Conservation (phyloP, 2,329 filamentous ascomycete species). For the Phaeophleospora eucalypticola region DNA sequence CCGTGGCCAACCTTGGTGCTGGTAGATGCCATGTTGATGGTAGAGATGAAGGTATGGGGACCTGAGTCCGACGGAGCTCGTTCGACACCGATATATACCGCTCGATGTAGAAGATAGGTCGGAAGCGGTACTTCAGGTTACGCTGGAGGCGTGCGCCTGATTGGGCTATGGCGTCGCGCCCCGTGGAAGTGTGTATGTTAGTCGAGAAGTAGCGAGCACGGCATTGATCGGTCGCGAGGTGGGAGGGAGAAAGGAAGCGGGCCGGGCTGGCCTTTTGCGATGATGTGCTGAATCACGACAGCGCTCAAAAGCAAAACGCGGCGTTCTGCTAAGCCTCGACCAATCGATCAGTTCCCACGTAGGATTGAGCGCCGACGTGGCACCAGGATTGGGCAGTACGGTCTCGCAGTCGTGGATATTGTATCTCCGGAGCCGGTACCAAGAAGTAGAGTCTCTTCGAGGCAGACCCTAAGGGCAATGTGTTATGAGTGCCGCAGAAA, state of each 20-base stretch:
- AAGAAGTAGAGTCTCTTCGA: no score
- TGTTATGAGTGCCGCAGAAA: no score
- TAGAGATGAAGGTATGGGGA: background rate
- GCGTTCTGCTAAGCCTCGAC: background rate
- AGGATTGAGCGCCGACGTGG: no score
- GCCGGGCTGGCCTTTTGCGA: background rate
- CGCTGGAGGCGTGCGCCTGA: no score
- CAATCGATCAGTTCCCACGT: background rate
- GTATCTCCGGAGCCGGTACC: background rate
- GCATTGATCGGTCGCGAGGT: background rate
- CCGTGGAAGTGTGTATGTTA: background rate
- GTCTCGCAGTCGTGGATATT: no score
- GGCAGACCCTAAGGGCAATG: no score
- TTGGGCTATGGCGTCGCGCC: background rate
- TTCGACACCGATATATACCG: no score
- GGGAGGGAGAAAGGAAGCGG: background rate
- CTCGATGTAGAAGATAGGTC: no score
- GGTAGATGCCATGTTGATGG: conserved; percentile 35
- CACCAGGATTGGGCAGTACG: no score
- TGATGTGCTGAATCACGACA: conserved; percentile 12
- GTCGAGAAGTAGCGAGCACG: background rate
- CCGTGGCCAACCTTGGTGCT: conserved; percentile 62
- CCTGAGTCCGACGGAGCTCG: no score
- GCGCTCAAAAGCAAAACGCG: conserved; percentile 3
- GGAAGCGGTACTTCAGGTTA: no score